These are phyloP conservation scores for Saposhnikovia divaricata DNA, from an alignment of 129 eudicot species.

Conservation along the genomic window DNA sequence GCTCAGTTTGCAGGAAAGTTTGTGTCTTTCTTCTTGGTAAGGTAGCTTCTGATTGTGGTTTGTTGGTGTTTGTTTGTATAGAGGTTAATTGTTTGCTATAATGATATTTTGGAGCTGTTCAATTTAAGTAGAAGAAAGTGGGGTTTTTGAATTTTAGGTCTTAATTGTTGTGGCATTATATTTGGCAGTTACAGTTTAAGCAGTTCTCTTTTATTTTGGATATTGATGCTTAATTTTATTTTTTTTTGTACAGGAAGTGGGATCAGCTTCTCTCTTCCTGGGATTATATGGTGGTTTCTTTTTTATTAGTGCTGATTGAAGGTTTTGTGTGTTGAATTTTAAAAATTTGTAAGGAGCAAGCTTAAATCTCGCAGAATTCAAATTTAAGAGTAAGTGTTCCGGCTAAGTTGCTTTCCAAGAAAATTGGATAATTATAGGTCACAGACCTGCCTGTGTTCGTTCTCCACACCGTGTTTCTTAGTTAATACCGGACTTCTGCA, in stretches of 20 bases:
- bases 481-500: constrained; percentile 32
- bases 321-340: neutral
- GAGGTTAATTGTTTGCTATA: neutral
- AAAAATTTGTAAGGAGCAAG: neutral
- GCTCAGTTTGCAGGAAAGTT: neutral
- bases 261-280: neutral
- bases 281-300: neutral
- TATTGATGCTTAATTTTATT: neutral
- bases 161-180: constrained; percentile 12
- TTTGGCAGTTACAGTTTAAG: constrained; percentile 1
- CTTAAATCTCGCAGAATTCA: constrained; percentile 1
- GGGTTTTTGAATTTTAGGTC: neutral
- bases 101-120: neutral
- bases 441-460: constrained; percentile 11
- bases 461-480: constrained; percentile 8
- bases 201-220: neutral
- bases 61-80: neutral
- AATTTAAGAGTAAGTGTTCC: constrained; percentile 6
- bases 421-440: constrained; percentile 11
- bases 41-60: neutral
- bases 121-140: constrained; percentile 1
- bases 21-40: neutral
- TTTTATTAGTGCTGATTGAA: neutral
- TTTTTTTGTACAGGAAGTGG: neutral
- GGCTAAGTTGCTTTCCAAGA: neutral